A percentile compares a stretch with the other conserved stretches of the same genome.
Conservation (phyloP, 306 rosid genomes). For the Cucurbita ficifolia region DNA sequence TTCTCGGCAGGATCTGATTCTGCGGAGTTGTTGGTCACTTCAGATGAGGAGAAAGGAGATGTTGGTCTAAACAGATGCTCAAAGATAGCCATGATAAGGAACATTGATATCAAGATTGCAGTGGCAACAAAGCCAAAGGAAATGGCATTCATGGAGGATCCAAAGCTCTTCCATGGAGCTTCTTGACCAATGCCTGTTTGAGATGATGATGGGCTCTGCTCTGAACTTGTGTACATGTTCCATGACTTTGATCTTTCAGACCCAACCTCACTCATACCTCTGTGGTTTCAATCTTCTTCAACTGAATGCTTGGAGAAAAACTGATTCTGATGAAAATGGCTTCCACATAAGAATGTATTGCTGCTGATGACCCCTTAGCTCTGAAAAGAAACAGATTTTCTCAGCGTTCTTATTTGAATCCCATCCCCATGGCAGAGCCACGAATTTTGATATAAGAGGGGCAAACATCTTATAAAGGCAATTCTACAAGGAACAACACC, state of each 20-base stretch:
- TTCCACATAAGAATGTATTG: neutral
- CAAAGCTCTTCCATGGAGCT: constrained; percentile 61
- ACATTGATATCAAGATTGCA: constrained; percentile 83
- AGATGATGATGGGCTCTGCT: constrained; percentile 43
- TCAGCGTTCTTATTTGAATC: neutral
- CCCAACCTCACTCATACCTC: constrained; percentile 36
- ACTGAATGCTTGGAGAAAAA: neutral
- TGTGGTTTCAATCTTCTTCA: neutral
- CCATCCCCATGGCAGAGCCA: neutral
- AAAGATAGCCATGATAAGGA: constrained; percentile 85
- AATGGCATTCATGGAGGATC: constrained; percentile 82
- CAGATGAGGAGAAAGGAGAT: constrained; percentile 42
- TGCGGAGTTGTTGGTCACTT: constrained; percentile 21
- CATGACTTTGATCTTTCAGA: constrained; percentile 51
- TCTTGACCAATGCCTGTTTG: constrained; percentile 39
- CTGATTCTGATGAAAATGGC: neutral
- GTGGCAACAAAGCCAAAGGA: constrained; percentile 93
- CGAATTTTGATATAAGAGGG: neutral
- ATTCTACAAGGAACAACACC: neutral
- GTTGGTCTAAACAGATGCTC: constrained; percentile 75
- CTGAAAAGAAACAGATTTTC: constrained; percentile 1
- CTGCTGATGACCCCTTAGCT: neutral
- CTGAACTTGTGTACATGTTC: constrained; percentile 45
- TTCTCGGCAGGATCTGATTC: constrained; percentile 30
- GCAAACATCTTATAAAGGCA: neutral